Percentiles rank a stretch among this genome's conserved stretches.
Conservation (phyloP, 495 filamentous ascomycete genomes). For the Penicillium roqueforti region DNA sequence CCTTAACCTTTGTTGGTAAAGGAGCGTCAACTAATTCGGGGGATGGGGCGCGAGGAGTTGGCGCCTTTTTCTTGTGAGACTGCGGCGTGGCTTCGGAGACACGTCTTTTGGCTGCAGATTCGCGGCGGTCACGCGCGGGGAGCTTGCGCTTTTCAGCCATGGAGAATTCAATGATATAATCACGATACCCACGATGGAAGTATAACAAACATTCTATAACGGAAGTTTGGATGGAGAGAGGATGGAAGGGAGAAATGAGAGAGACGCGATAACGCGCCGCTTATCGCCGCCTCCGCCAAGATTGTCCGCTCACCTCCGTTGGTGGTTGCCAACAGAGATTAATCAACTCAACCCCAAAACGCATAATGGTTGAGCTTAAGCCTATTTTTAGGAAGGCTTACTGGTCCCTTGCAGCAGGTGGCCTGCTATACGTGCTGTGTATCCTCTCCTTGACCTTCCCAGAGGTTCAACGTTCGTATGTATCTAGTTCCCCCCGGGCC, state of each 20-base stretch:
- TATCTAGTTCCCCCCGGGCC: not conserved
- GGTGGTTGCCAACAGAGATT: slow-evolving; percentile 9
- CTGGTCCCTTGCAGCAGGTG: slow-evolving; percentile 50
- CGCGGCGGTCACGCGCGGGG: slow-evolving; percentile 44
- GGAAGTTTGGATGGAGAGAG: not conserved
- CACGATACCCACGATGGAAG: not conserved
- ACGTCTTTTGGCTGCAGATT: slow-evolving; percentile 45
- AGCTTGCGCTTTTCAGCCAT: slow-evolving; percentile 49
- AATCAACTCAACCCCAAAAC: not conserved
- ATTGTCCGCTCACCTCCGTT: slow-evolving; percentile 10
- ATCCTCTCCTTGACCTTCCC: slow-evolving; percentile 47
- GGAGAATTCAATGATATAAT: slow-evolving; percentile 1
- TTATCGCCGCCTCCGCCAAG: slow-evolving; percentile 10
- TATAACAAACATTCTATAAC: slow-evolving; percentile 8
- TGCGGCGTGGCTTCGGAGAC: slow-evolving; percentile 41
- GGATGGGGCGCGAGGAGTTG: slow-evolving; percentile 34
- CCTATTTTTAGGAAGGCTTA: slow-evolving; percentile 56
- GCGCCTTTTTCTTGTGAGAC: slow-evolving; percentile 36
- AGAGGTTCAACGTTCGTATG: slow-evolving; percentile 49
- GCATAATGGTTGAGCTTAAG: slow-evolving; percentile 35
- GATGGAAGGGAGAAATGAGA: slow-evolving; percentile 12
- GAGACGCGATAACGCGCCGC: slow-evolving; percentile 24
- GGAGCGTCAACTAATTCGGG: slow-evolving; percentile 47
- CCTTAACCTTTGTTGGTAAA: slow-evolving; percentile 59
- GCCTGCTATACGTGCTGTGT: slow-evolving; percentile 48